Evolutionary conservation across 1,284 basidiomycete genomes (phyloP), one percentile per base, ranked within the genome.

Genomic region (Cryptococcus sp.): DNA sequence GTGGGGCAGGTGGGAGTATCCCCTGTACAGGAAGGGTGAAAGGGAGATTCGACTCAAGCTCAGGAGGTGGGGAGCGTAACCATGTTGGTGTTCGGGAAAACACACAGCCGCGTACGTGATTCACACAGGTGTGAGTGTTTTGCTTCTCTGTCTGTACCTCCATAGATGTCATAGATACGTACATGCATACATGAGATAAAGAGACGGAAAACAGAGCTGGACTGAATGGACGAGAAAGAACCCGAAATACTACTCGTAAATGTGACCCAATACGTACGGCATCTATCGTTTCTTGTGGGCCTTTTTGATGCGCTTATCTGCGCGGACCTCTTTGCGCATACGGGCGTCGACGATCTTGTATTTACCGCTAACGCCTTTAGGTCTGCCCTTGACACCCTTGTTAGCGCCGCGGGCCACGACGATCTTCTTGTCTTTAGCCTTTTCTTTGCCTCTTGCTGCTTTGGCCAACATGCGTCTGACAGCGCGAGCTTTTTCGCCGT

Each of bases 341-440:
- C 77, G 65, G 20, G 77, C 68, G 61, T 97, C 93, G 10, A 96
- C 91, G 91, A 97, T 97, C 58, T 87, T 80, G 75, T 94, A 95
- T 53, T 88, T 83, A 39, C 91, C 96, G 81, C 96, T 98, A 59
- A 97, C 88, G 64, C 96, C 96, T 78, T 89, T 96, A 20, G 96
- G 96, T 58, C 96, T 81, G 10, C 96, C 96, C 81, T 94, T 89
- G 66, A 94, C 76, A 54, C 91, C 96, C 70, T 86, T 90, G 77
- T 96, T 90, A 19, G 84, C 82, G 51, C 96, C 96, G 69, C 88
- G 91, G 13, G 95, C 96, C 4, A 99, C 95, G 26, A 99, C 87
- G 13, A 98, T 78, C 79, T 93, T 89, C 80, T 89, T 89, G 57
- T 81, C 80, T 26, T 62, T 63, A 43, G 53, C 54, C 79, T 88